phyloP scores from a whole-genome alignment of 2,329 filamentous ascomycete genomes.

The Exserohilum rostratum region DNA sequence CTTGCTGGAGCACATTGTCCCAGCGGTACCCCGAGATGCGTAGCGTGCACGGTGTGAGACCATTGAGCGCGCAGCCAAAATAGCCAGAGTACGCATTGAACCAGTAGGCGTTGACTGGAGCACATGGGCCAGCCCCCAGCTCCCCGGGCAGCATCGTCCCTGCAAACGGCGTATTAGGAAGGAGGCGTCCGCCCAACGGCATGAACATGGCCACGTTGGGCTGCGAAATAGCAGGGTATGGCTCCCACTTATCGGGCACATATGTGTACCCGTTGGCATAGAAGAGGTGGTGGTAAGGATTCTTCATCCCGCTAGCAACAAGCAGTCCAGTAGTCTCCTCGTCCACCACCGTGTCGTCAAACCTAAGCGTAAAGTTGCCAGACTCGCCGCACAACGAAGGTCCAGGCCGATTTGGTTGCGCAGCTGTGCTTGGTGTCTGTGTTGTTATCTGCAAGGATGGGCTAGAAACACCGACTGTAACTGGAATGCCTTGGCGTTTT shows the following conservation, averaged over 20 bases:
- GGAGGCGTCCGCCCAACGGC: conserved; percentile 40
- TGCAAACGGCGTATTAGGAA: conserved; percentile 36
- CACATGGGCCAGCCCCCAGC: conserved; percentile 54
- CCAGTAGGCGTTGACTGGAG: conserved; percentile 54
- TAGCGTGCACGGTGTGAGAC: conserved; percentile 49
- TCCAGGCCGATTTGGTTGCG: conserved; percentile 14
- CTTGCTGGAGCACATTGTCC: conserved; percentile 39
- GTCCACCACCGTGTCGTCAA: conserved; percentile 34
- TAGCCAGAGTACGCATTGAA: conserved; percentile 57
- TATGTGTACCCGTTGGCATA: conserved; percentile 60
- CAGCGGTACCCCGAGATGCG: conserved; percentile 56
- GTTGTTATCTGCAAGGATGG: neutral
- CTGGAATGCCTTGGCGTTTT: conserved; percentile 3
- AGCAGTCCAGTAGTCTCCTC: conserved; percentile 43
- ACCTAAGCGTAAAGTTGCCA: conserved; percentile 51
- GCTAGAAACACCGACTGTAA: neutral
- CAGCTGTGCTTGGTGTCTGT: neutral
- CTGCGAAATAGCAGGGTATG: conserved; percentile 53
- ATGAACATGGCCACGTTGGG: conserved; percentile 57
- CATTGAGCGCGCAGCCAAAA: conserved; percentile 56
- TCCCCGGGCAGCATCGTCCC: conserved; percentile 52
- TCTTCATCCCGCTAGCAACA: conserved; percentile 49
- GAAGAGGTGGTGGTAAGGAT: conserved; percentile 59
- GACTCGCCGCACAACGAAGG: conserved; percentile 51
- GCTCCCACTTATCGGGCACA: conserved; percentile 52